Percentiles rank a stretch among this genome's conserved stretches.
phyloP scores from a whole-genome alignment of 176 grass and related monocot genomes.

The Avena sativa region DNA sequence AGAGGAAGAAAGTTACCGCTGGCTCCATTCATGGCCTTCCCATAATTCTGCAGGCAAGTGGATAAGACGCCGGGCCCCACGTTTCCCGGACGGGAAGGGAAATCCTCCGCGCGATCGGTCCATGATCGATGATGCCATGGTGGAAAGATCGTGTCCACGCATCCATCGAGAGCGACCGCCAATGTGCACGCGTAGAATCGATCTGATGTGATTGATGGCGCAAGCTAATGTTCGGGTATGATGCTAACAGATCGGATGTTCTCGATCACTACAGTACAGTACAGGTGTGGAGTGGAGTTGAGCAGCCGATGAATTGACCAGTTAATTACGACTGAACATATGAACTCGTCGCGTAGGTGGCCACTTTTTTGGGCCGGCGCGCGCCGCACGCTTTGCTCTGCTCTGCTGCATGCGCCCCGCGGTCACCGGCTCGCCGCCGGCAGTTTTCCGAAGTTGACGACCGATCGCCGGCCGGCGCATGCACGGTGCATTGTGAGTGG shows the following conservation, averaged over 20 bases:
- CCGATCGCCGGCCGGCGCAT: background rate
- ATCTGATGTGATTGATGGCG: constrained; percentile 3
- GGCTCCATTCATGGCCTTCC: constrained; percentile 22
- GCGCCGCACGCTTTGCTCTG: constrained; percentile 14
- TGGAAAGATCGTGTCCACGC: background rate
- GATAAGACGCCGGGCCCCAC: constrained; percentile 39
- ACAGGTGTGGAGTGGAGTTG: background rate
- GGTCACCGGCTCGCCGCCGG: background rate
- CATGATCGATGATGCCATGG: constrained; percentile 11
- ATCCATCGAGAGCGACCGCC: background rate
- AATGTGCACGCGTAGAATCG: background rate
- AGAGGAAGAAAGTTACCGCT: constrained; percentile 34
- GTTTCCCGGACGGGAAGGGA: constrained; percentile 10
- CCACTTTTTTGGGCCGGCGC: constrained; percentile 5
- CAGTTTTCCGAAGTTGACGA: background rate
- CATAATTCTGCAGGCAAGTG: constrained; percentile 53
- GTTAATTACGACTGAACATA: background rate
- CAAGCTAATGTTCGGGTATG: background rate
- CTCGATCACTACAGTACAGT: background rate
- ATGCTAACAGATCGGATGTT: background rate
- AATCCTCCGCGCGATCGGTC: background rate
- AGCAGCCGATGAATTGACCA: background rate
- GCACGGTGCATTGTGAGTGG: background rate
- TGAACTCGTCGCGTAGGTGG: background rate
- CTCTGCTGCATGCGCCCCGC: background rate